Percentiles rank a stretch among this genome's conserved stretches.
Conservation (phyloP, 495 filamentous ascomycete genomes). For the Xylaria palmicola region DNA sequence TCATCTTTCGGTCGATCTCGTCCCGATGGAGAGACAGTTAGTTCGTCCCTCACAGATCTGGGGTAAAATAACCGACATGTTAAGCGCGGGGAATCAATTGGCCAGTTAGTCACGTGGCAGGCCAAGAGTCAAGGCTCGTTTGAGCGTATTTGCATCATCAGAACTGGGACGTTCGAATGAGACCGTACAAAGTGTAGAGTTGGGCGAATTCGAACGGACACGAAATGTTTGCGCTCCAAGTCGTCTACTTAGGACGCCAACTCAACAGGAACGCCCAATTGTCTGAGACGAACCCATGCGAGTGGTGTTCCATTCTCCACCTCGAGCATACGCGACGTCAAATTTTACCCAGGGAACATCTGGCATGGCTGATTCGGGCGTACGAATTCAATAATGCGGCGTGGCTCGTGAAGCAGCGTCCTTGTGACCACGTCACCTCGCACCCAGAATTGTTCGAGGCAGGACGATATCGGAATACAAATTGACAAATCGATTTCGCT, state of each 20-base stretch:
- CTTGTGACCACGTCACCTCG: background rate
- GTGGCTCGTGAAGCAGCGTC: background rate
- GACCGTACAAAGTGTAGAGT: background rate
- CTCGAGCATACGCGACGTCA: background rate
- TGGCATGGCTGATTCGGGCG: too few species aligned
- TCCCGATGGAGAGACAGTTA: slow-evolving; percentile 1
- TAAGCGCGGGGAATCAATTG: background rate
- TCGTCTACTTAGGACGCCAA: background rate
- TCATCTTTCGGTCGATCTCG: slow-evolving; percentile 4
- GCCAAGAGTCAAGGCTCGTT: background rate
- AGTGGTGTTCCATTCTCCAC: background rate
- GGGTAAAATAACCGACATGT: background rate
- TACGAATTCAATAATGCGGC: background rate
- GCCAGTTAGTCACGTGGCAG: background rate
- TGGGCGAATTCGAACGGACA: background rate
- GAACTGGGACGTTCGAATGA: background rate
- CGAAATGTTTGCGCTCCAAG: background rate
- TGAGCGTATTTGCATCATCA: background rate
- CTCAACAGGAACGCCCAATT: background rate
- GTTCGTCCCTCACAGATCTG: background rate
- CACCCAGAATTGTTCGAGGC: background rate
- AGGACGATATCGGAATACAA: background rate
- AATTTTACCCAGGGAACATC: background rate
- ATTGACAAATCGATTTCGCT: background rate
- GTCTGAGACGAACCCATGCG: background rate